Conservation (phyloP, 768 basidiomycete genomes). For the Imleria badia region DNA sequence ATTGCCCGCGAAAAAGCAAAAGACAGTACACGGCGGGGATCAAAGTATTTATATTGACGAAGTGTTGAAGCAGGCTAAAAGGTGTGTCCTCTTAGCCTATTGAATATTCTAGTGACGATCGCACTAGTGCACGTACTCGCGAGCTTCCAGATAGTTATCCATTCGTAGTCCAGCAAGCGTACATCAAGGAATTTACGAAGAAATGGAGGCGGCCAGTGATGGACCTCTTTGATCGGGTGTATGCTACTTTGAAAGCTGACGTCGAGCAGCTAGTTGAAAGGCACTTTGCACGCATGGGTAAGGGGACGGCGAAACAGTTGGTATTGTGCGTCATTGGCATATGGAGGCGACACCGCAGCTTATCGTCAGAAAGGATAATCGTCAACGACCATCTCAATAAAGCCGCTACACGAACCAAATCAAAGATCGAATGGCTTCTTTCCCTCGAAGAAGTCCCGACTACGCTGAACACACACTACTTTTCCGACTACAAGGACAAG, state of each 20-base stretch:
- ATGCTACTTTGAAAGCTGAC: conserved; percentile 36
- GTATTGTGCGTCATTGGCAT: conserved; percentile 37
- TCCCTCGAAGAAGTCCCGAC: conserved; percentile 45
- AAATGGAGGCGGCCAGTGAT: conserved; percentile 50
- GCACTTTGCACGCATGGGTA: conserved; percentile 52
- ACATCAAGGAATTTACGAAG: conserved; percentile 42
- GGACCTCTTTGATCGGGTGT: conserved; percentile 40
- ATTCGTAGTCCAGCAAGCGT: conserved; percentile 53
- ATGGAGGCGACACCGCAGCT: not conserved
- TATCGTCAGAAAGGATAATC: conserved; percentile 35
- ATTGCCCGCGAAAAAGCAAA: not conserved
- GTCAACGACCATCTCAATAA: conserved; percentile 47
- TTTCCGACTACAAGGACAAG: conserved; percentile 45
- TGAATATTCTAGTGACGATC: not conserved
- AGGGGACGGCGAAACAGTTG: conserved; percentile 48
- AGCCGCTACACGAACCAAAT: conserved; percentile 38
- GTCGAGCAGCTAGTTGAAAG: conserved; percentile 39
- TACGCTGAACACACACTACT: conserved; percentile 49
- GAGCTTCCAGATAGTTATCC: conserved; percentile 67
- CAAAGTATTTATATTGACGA: conserved; percentile 45
- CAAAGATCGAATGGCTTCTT: conserved; percentile 46
- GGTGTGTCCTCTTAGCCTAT: not conserved
- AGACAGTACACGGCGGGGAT: conserved; percentile 4
- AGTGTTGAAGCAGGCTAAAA: conserved; percentile 38
- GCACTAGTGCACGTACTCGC: conserved; percentile 48